These are phyloP conservation scores for Austroboletus rostrupii DNA, from an alignment of 1,284 basidiomycete species.

Conservation along the genomic window DNA sequence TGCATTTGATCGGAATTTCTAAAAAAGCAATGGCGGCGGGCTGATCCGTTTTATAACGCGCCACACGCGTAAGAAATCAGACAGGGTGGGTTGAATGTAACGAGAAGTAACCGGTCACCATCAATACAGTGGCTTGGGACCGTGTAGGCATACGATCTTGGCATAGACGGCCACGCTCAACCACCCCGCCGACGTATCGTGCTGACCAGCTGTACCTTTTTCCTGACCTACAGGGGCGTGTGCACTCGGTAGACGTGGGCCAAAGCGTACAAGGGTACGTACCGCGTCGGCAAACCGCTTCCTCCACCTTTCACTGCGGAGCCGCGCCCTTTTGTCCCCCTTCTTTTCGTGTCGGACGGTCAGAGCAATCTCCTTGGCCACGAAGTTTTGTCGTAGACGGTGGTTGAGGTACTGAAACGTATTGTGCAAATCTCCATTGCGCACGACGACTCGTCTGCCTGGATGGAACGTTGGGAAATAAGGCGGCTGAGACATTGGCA, in stretches of 20 bases:
- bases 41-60: constrained; percentile 12
- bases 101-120: constrained; percentile 1
- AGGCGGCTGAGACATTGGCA: neutral
- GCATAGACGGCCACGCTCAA: constrained; percentile 15
- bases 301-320: constrained; percentile 36
- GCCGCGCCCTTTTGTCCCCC: constrained; percentile 33
- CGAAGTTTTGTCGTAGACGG: constrained; percentile 55
- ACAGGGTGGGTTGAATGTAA: constrained; percentile 2
- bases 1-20: constrained; percentile 9
- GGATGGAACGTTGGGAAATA: constrained; percentile 8
- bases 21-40: constrained; percentile 7
- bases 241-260: constrained; percentile 10
- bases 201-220: constrained; percentile 48
- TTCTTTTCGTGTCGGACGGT: constrained; percentile 58
- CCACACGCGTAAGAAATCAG: constrained; percentile 4
- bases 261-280: constrained; percentile 13
- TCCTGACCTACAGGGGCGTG: constrained; percentile 41
- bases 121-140: constrained; percentile 5
- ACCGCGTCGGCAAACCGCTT: constrained; percentile 35
- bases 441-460: constrained; percentile 43
- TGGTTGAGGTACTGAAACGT: constrained; percentile 48
- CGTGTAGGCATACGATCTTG: constrained; percentile 8
- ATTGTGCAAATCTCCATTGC: constrained; percentile 30
- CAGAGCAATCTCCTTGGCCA: constrained; percentile 47
- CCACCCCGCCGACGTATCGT: constrained; percentile 48